Conservation (phyloP, 148 eudicot genomes). For the Nepenthes mirabilis region DNA sequence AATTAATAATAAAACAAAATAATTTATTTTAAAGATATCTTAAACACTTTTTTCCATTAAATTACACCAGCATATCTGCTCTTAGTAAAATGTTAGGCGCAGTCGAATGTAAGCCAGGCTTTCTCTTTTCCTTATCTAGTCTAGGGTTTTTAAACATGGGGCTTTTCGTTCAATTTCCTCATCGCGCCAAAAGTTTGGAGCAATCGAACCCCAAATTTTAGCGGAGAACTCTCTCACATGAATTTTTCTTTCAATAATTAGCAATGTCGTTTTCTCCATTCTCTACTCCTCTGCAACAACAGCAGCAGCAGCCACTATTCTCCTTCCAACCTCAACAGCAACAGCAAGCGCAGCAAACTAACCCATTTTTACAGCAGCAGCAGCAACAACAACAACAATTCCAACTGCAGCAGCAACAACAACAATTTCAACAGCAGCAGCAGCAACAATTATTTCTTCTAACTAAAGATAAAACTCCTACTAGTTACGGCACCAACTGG, state of each 20-base stretch:
- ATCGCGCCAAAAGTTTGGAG: too few relatives aligned
- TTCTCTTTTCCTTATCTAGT: too few relatives aligned
- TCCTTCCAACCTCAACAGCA: constrained; percentile 19
- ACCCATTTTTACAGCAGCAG: constrained; percentile 11
- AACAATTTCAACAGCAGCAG: constrained; percentile 36
- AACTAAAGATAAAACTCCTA: constrained; percentile 66
- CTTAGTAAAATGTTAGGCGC: too few relatives aligned
- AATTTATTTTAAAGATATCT: too few relatives aligned
- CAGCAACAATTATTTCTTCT: constrained; percentile 63
- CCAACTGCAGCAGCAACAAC: constrained; percentile 20
- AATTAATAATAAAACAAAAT: too few relatives aligned
- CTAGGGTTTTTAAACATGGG: too few relatives aligned
- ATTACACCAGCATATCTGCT: too few relatives aligned
- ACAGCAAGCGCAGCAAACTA: constrained; percentile 14
- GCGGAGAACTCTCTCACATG: too few relatives aligned
- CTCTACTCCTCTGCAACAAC: constrained; percentile 52
- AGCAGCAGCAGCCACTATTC: background rate
- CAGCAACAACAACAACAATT: constrained; percentile 16
- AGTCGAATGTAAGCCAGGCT: too few relatives aligned
- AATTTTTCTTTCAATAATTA: background rate
- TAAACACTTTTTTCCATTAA: too few relatives aligned
- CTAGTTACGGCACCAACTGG: constrained; percentile 79
- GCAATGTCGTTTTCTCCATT: constrained; percentile 47
- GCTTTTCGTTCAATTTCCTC: too few relatives aligned
- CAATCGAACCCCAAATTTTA: too few relatives aligned